Evolutionary conservation across 2,329 filamentous ascomycete genomes (phyloP).

Genomic region (Neofusicoccum laricinum): DNA sequence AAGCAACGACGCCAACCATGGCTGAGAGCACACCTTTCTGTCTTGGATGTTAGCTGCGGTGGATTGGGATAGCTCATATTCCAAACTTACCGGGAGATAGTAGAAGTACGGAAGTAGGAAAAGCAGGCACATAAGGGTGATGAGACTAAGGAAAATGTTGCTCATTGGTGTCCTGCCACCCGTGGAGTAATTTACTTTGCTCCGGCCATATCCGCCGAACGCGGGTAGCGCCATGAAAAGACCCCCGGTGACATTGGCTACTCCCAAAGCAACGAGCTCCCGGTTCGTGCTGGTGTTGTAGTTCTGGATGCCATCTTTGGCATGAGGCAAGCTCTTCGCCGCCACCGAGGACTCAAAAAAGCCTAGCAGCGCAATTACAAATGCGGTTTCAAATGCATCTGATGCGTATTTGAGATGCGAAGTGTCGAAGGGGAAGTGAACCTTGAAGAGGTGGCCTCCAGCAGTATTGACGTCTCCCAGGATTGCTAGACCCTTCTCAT

Average conservation of each 20-base stretch:
- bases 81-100: constrained; percentile 76
- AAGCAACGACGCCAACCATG: constrained; percentile 94
- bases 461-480: constrained; percentile 77
- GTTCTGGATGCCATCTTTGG: constrained; percentile 61
- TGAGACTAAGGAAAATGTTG: constrained; percentile 78
- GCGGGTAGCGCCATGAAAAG: constrained; percentile 91
- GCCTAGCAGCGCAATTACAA: constrained; percentile 90
- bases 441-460: constrained; percentile 69
- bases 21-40: constrained; percentile 90
- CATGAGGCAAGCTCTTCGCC: constrained; percentile 70
- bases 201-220: constrained; percentile 93
- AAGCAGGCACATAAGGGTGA: constrained; percentile 76
- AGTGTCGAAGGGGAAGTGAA: constrained; percentile 80
- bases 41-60: constrained; percentile 1
- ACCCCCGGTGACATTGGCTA: constrained; percentile 86
- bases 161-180: constrained; percentile 93
- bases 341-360: constrained; percentile 98
- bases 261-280: constrained; percentile 86
- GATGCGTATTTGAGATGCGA: constrained; percentile 78
- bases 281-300: constrained; percentile 87
- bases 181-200: constrained; percentile 90
- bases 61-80: background rate
- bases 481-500: constrained; percentile 74
- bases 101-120: constrained; percentile 90
- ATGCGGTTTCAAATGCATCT: constrained; percentile 84